A percentile compares a stretch with the other conserved stretches of the same genome.
Evolutionary conservation across 148 eudicot genomes (phyloP).

Genomic region (Vaccinium macrocarpon): DNA sequence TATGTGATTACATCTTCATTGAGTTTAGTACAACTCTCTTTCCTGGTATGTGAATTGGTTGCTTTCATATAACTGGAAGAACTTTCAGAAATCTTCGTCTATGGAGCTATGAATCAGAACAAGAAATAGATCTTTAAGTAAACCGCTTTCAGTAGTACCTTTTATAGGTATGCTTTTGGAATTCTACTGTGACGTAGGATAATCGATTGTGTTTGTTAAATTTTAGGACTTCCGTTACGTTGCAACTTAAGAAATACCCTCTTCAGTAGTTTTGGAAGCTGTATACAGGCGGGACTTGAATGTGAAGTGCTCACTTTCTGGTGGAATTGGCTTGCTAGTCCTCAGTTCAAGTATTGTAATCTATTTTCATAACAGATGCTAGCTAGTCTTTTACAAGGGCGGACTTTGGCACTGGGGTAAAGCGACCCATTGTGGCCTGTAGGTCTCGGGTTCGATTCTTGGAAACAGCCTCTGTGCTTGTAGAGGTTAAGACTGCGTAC

Average conservation of each 20-base stretch:
- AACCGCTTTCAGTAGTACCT: too few species aligned
- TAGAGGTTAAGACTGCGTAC: too few species aligned
- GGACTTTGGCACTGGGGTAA: too few species aligned
- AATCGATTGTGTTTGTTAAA: background rate
- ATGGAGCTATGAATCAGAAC: background rate
- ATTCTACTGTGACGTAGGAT: too few species aligned
- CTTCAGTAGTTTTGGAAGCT: background rate
- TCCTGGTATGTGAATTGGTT: background rate
- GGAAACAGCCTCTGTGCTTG: too few species aligned
- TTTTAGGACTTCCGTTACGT: background rate
- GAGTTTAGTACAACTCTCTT: background rate
- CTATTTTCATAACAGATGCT: background rate
- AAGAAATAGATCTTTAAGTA: too few species aligned
- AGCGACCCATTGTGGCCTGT: too few species aligned
- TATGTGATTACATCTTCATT: background rate
- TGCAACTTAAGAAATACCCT: background rate
- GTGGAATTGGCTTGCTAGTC: background rate
- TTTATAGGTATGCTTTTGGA: too few species aligned
- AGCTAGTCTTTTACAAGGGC: background rate
- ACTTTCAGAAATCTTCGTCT: background rate
- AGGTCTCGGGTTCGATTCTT: too few species aligned
- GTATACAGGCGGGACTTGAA: background rate
- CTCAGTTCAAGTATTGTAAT: background rate
- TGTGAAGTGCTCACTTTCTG: background rate
- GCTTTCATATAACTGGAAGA: background rate